Evolutionary conservation across 2,329 filamentous ascomycete species (phyloP).

Genomic region (Calonectria pauciramosa): DNA sequence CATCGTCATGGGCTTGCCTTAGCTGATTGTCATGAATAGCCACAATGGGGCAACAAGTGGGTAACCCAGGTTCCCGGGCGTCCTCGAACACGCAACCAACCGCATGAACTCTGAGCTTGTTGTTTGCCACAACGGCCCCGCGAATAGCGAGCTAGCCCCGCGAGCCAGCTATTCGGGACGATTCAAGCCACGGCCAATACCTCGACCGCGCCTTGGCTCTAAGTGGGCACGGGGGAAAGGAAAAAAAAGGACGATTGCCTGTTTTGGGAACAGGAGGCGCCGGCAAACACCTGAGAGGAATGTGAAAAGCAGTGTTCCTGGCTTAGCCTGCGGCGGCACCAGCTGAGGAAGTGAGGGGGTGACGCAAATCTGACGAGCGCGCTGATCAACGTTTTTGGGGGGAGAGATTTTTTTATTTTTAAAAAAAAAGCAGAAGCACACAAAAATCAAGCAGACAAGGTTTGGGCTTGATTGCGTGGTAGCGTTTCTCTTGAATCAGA

Average conservation of each 20-base stretch:
- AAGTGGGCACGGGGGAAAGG: neutral
- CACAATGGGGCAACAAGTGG: conserved; percentile 2
- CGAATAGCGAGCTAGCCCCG: neutral
- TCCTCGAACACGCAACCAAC: neutral
- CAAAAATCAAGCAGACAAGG: neutral
- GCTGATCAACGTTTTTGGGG: neutral
- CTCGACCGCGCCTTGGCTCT: neutral
- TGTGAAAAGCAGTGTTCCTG: conserved; percentile 8
- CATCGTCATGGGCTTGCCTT: neutral
- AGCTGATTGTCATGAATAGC: conserved; percentile 1
- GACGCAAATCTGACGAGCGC: neutral
- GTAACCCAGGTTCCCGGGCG: neutral
- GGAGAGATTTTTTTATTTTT: neutral
- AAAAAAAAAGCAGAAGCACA: neutral
- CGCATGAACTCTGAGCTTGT: neutral
- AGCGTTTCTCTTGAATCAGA: neutral
- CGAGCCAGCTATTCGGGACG: neutral
- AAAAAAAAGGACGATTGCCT: neutral
- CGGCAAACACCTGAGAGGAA: neutral
- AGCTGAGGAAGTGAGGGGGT: neutral
- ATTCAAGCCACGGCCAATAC: neutral
- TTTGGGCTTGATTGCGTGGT: neutral
- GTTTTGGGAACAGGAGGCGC: neutral
- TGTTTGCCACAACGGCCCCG: neutral
- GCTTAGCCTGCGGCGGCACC: neutral